phyloP scores from a whole-genome alignment of 306 rosid genomes.

The Cicer chorassanicum region DNA sequence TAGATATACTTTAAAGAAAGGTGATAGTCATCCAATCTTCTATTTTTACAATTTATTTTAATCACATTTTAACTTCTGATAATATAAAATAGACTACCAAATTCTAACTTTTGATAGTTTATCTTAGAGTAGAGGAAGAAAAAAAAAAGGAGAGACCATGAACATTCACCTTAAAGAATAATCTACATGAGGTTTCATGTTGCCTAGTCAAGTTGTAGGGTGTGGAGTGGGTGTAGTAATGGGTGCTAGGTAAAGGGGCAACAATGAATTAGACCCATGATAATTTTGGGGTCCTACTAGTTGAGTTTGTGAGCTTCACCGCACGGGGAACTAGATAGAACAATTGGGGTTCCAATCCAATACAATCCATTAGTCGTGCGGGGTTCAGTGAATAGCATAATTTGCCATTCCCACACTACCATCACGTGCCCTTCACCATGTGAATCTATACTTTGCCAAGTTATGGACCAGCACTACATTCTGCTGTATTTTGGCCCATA shows the following conservation, averaged over 20 bases:
- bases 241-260: slow-evolving; percentile 40
- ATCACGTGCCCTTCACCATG: slow-evolving; percentile 57
- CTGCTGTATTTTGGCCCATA: slow-evolving; percentile 48
- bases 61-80: too few species aligned
- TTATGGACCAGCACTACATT: slow-evolving; percentile 44
- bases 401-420: slow-evolving; percentile 33
- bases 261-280: slow-evolving; percentile 39
- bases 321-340: slow-evolving; percentile 43
- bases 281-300: slow-evolving; percentile 47
- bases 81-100: too few species aligned
- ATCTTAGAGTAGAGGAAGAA: too few species aligned
- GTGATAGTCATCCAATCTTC: too few species aligned
- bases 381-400: slow-evolving; percentile 42
- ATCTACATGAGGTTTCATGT: too few species aligned
- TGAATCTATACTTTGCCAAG: not conserved
- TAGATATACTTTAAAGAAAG: too few species aligned
- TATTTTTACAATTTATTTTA: too few species aligned
- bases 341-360: slow-evolving; percentile 23
- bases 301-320: slow-evolving; percentile 44
- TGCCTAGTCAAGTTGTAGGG: slow-evolving; percentile 2
- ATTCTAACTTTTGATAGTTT: too few species aligned
- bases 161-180: too few species aligned
- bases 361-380: slow-evolving; percentile 31
- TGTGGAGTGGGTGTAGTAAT: slow-evolving; percentile 40
- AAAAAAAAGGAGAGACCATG: too few species aligned